Conservation (phyloP, 331 rosid species). For the Malus hybrid region DNA sequence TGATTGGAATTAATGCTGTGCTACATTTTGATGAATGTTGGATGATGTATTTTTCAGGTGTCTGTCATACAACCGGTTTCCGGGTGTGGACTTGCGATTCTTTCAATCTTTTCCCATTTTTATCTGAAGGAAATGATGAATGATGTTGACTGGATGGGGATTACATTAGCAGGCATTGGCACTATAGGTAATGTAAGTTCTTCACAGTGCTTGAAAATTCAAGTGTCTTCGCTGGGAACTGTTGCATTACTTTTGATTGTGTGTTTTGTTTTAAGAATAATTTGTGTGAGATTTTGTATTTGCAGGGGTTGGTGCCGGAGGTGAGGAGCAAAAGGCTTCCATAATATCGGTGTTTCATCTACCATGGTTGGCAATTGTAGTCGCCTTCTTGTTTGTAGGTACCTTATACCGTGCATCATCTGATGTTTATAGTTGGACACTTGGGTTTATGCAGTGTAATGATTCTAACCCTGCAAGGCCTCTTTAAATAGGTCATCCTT, state of each 20-base stretch:
- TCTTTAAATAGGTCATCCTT: slow-evolving; percentile 52
- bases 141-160: slow-evolving; percentile 90
- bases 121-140: slow-evolving; percentile 96
- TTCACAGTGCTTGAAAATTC: background rate
- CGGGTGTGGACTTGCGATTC: slow-evolving; percentile 96
- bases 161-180: slow-evolving; percentile 90
- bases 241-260: background rate
- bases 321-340: slow-evolving; percentile 86
- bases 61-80: slow-evolving; percentile 98
- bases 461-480: slow-evolving; percentile 14
- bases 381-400: slow-evolving; percentile 98
- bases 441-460: background rate
- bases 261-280: background rate
- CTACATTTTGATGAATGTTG: too few species aligned
- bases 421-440: slow-evolving; percentile 8
- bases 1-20: too few species aligned
- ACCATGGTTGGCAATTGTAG: slow-evolving; percentile 77
- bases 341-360: slow-evolving; percentile 70
- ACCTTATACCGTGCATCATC: slow-evolving; percentile 53
- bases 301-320: slow-evolving; percentile 99
- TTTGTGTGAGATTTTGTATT: slow-evolving; percentile 1
- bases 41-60: slow-evolving; percentile 42
- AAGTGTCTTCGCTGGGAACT: background rate
- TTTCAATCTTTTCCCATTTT: slow-evolving; percentile 92
- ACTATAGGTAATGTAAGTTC: slow-evolving; percentile 90